A percentile compares a stretch with the other conserved stretches of the same genome.
phyloP scores from a whole-genome alignment of 306 rosid genomes.

The Pterocarpus macrocarpus region DNA sequence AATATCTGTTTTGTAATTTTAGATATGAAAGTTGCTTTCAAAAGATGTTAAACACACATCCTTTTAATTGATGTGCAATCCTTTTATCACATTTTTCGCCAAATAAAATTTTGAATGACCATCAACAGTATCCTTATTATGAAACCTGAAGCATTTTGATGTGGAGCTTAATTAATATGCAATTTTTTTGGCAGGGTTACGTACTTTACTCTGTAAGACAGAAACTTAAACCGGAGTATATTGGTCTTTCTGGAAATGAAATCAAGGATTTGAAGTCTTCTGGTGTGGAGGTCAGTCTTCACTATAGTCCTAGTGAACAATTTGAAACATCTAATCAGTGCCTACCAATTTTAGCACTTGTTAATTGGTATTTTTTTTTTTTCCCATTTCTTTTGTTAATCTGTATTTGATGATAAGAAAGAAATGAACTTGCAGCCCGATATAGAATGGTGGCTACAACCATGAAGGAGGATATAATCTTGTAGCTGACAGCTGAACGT shows the following conservation, averaged over 20 bases:
- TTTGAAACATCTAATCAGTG: constrained; percentile 27
- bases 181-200: constrained; percentile 78
- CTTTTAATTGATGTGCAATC: constrained; percentile 27
- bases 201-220: constrained; percentile 75
- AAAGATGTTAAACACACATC: constrained; percentile 5
- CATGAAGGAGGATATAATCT: constrained; percentile 1
- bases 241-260: constrained; percentile 69
- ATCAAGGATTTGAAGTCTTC: constrained; percentile 78
- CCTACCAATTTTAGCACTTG: constrained; percentile 17
- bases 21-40: constrained; percentile 3
- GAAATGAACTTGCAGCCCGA: constrained; percentile 5
- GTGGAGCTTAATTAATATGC: constrained; percentile 14
- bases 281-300: constrained; percentile 86
- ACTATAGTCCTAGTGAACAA: constrained; percentile 36
- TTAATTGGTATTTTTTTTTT: background rate
- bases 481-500: background rate
- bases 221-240: constrained; percentile 77
- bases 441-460: background rate
- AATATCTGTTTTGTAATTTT: constrained; percentile 32
- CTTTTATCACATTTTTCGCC: constrained; percentile 25
- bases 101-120: constrained; percentile 11
- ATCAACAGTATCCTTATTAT: background rate
- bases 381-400: constrained; percentile 21
- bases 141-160: constrained; percentile 4
- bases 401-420: constrained; percentile 30